Evolutionary conservation across 192 early-diverging fungal genomes (phyloP), one percentile per base, ranked within the genome.

Genomic region (Phycomyces nitens): DNA sequence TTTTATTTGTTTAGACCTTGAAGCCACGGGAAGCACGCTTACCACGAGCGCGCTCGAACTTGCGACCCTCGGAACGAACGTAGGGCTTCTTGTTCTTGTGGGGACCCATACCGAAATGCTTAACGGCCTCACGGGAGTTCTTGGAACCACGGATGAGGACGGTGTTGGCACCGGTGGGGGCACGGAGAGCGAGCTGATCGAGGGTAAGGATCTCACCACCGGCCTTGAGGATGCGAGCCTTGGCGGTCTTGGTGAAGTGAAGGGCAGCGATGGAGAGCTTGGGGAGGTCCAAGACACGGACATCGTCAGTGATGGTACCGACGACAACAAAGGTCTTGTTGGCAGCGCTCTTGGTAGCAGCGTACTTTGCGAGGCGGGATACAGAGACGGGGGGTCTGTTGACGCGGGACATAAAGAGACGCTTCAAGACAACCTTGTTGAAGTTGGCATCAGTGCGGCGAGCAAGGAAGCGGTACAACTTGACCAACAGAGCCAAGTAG

Each of bases 21-120:
- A 89, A 99, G 83, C 97, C 97, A 83, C 95, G 90, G 81, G 92
- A 95, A 77, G 92, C 87, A 89, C 98, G 89, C 77, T 95, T 92
- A 90, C 98, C 98, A 95, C 98, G 95, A 78, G 96, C 98, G 42
- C 84, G 80, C 85, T 99, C 98, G 81, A 97, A 97, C 92, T 99
- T 99, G 86, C 98, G 90, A 69, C 98, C 98, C 93, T 98, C 98
- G 83, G 92, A 93, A 73, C 90, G 88, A 78, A 98, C 89, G 82
- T 94, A 97, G 70, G 98, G 98, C 80, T 68, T 70, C 73, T 68
- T 74, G 72, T 74, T 64, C 60, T 68, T 60, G 60, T 70, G 68
- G 56, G 73, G 73, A 51, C 73, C 73, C 68, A 75, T 78, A 82
- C 97, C 97, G 76, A 99, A 99, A 89, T 99, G 97, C 92, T 96